Conservation (phyloP, 495 filamentous ascomycete species). For the Annulohypoxylon bovei region DNA sequence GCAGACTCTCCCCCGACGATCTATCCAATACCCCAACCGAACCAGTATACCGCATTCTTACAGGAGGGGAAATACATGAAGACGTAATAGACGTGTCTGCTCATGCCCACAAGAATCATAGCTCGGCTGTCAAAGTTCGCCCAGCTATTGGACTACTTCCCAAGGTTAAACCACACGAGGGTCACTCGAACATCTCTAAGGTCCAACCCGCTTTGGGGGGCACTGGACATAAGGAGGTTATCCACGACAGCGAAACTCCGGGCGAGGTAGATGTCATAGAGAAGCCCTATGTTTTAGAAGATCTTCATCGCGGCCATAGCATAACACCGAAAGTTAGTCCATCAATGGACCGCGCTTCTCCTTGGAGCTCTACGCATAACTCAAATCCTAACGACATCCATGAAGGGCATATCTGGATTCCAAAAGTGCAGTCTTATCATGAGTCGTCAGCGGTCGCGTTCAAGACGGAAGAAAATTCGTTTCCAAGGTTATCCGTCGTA, state of each 20-base stretch:
- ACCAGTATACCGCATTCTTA: conserved; percentile 41
- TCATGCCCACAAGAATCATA: conserved; percentile 46
- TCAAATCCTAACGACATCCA: conserved; percentile 20
- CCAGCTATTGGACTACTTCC: conserved; percentile 33
- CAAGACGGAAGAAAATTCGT: conserved; percentile 16
- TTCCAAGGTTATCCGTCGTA: not conserved
- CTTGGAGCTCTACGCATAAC: conserved; percentile 2
- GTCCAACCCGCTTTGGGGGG: conserved; percentile 19
- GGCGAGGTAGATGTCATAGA: not conserved
- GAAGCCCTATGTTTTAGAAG: conserved; percentile 13
- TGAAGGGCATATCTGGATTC: conserved; percentile 27
- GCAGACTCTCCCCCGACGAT: conserved; percentile 9
- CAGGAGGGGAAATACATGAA: conserved; percentile 42
- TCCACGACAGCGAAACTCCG: conserved; percentile 6
- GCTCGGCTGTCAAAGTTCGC: conserved; percentile 47
- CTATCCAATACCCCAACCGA: conserved; percentile 26
- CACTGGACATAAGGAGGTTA: not conserved
- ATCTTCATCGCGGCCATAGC: conserved; percentile 28
- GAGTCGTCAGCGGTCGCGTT: conserved; percentile 4
- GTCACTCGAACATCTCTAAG: conserved; percentile 29
- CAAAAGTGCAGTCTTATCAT: conserved; percentile 34
- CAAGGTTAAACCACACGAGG: conserved; percentile 10
- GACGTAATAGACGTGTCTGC: conserved; percentile 44
- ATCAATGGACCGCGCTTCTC: conserved; percentile 5
- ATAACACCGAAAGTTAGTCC: conserved; percentile 20